A percentile compares a stretch with the other conserved stretches of the same genome.
These are phyloP conservation scores for Annulohypoxylon maeteangense DNA, from an alignment of 495 filamentous ascomycete genomes.

Conservation along the genomic window DNA sequence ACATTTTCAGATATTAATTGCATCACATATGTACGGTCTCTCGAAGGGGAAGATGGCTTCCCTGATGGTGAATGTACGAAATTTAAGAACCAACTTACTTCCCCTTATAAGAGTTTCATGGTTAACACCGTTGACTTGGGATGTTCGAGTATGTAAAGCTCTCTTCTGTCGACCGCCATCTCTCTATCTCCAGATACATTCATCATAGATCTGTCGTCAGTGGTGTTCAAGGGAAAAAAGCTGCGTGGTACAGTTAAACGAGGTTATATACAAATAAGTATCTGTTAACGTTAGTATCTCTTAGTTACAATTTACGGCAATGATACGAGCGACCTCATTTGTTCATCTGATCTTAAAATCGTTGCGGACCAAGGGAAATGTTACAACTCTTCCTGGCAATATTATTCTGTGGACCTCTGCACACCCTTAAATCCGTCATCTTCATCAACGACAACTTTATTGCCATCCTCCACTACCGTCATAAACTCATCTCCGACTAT, in stretches of 20 bases:
- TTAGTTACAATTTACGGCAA: not conserved
- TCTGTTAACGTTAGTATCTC: not conserved
- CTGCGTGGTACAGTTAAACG: too few relatives aligned
- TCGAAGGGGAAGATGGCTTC: too few relatives aligned
- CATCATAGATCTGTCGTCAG: too few relatives aligned
- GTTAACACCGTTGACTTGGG: not conserved
- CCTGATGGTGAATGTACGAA: not conserved
- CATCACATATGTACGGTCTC: too few relatives aligned
- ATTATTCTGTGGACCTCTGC: not conserved
- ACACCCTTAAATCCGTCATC: not conserved
- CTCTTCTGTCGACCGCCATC: too few relatives aligned
- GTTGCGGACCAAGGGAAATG: not conserved
- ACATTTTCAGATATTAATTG: too few relatives aligned
- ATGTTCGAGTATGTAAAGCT: not conserved
- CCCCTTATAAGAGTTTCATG: not conserved
- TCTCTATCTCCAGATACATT: too few relatives aligned
- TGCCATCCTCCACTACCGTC: not conserved
- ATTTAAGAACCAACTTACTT: not conserved
- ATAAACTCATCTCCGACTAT: not conserved
- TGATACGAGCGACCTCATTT: not conserved
- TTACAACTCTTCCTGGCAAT: not conserved
- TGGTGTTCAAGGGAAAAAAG: not conserved
- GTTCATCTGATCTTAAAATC: not conserved
- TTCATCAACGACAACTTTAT: not conserved
- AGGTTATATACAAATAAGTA: not conserved